These are phyloP conservation scores for Ensete ventricosum DNA, from an alignment of 176 grass and related monocot genomes.

Conservation along the genomic window DNA sequence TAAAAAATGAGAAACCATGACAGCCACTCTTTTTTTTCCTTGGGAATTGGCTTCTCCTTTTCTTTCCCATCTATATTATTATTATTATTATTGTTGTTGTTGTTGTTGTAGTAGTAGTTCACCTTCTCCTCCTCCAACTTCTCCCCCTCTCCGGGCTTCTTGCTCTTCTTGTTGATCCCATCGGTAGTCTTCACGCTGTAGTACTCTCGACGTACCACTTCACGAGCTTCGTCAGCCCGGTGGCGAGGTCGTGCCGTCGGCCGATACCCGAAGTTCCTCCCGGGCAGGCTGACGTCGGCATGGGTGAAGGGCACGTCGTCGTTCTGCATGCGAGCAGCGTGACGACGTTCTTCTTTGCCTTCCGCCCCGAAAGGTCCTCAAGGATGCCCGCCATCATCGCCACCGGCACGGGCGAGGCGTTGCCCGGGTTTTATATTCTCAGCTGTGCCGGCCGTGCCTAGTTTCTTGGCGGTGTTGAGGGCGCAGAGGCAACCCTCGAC, in stretches of 20 bases:
- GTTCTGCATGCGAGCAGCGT: conserved; percentile 53
- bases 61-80: no score
- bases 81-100: no score
- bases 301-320: conserved; percentile 89
- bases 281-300: conserved; percentile 79
- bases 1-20: no score
- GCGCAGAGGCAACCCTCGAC: conserved; percentile 79
- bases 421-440: conserved; percentile 80
- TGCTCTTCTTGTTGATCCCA: neutral
- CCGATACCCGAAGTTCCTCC: conserved; percentile 64
- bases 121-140: neutral
- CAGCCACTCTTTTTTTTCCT: no score
- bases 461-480: conserved; percentile 66
- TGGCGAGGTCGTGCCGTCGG: conserved; percentile 65
- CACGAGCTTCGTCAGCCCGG: conserved; percentile 65
- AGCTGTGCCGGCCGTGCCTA: conserved; percentile 38
- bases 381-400: conserved; percentile 64
- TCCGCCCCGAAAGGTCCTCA: conserved; percentile 66
- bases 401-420: conserved; percentile 76
- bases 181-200: conserved; percentile 39
- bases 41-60: no score
- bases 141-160: conserved; percentile 12
- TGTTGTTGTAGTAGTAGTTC: no score
- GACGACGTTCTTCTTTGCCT: conserved; percentile 76
- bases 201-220: conserved; percentile 64